phyloP scores from a whole-genome alignment of 2,329 filamentous ascomycete genomes.

The Trichoderma oligosporum region DNA sequence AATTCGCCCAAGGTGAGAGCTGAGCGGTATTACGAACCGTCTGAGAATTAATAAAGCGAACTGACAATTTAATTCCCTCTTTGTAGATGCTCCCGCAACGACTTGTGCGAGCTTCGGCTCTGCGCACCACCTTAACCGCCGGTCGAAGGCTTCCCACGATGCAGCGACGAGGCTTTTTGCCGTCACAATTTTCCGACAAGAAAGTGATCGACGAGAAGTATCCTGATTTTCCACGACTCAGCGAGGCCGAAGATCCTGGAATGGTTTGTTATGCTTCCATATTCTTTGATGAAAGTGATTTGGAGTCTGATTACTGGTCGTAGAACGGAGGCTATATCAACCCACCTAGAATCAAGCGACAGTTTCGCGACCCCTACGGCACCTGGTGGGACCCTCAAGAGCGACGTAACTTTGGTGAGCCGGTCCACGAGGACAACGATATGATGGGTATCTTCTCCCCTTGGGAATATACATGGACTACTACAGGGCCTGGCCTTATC shows the following conservation, averaged over 20 bases:
- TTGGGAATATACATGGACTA: constrained; percentile 81
- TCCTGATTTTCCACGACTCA: constrained; percentile 45
- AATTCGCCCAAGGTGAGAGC: constrained; percentile 33
- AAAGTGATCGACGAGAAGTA: constrained; percentile 51
- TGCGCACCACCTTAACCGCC: constrained; percentile 43
- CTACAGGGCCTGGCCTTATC: constrained; percentile 63
- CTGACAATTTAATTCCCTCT: neutral
- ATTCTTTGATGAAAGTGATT: neutral
- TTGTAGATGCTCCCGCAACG: constrained; percentile 59
- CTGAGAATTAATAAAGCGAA: neutral
- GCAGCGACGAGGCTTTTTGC: constrained; percentile 57
- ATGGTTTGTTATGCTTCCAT: constrained; percentile 49
- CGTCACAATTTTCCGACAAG: constrained; percentile 45
- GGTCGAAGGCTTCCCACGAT: constrained; percentile 49
- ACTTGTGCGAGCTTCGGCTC: constrained; percentile 49
- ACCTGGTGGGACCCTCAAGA: constrained; percentile 99
- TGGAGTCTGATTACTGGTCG: constrained; percentile 27
- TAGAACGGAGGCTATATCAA: constrained; percentile 85
- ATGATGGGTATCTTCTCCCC: constrained; percentile 84
- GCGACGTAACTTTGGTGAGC: constrained; percentile 93
- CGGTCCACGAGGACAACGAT: constrained; percentile 95
- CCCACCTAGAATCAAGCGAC: constrained; percentile 75
- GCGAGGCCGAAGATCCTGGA: constrained; percentile 61
- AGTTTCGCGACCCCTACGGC: constrained; percentile 86
- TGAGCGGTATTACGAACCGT: neutral